Evolutionary conservation across 768 basidiomycete species (phyloP), one percentile per base, ranked within the genome.

Genomic region (Kwoniella shandongensis): DNA sequence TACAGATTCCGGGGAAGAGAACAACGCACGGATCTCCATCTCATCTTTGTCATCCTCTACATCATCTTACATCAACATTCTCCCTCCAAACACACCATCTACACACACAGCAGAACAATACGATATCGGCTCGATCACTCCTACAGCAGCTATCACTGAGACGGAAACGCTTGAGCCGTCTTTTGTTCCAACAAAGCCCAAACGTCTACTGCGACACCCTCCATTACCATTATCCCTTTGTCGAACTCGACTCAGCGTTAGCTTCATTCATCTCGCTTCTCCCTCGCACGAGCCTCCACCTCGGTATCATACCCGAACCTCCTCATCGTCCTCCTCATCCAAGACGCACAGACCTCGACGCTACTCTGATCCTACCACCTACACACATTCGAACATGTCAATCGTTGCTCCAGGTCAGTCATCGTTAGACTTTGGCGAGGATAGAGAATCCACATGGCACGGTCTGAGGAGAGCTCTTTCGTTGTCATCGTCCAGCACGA

Each of bases 211-310:
- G n/a, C 22, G 22, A 15, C 15, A 35, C 42, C 12, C 26, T 17
- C 51, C 41, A 1, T 22, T n/a, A 32, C 51, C n/a, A 38, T 25
- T 44, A 22, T 15, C 40, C n/a, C 45, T 38, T 8, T 32, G 27
- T 35, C 54, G 36, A 40, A 58, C 12, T 7, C 36, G 49, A 17
- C 39, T 45, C 18, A 51, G 49, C 36, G 40, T 41, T 22, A 58
- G 56, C 56, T 58, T 58, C 48, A 58, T 58, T 42, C 50, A 23
- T 20, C 49, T 58, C 7, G 25, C 38, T n/a, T 51, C 56, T 35
- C 48, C 52, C 17, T 18, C 40, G 35, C 54, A 46, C 29, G 54
- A 32, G 29, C 35, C 54, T 10, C 54, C 22, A n/a, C 25, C 20
- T 22, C 11, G 12, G 15, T 25, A 27, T 47, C 17, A 15, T 8